A percentile compares a stretch with the other conserved stretches of the same genome.
These are phyloP conservation scores for Puccinia horiana DNA, from an alignment of 1,284 basidiomycete species.

Conservation along the genomic window DNA sequence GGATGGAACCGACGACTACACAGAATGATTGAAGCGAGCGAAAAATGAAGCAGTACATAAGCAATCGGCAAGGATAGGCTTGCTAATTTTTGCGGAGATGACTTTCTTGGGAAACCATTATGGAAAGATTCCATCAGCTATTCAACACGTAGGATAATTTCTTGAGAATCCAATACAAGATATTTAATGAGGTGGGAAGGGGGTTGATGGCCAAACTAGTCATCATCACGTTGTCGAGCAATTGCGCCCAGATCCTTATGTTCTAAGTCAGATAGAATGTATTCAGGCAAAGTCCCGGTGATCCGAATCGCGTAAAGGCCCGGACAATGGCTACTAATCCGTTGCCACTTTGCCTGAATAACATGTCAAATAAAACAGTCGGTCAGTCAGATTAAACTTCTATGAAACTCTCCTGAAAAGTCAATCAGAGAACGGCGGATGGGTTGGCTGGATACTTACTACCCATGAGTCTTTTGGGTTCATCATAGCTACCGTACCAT, in stretches of 20 bases:
- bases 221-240: slow-evolving; percentile 38
- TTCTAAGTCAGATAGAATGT: slow-evolving; percentile 24
- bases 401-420: neutral
- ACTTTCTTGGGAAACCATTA: too few relatives aligned
- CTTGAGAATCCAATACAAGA: too few relatives aligned
- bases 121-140: too few relatives aligned
- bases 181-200: neutral
- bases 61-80: too few relatives aligned
- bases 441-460: neutral
- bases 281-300: slow-evolving; percentile 40
- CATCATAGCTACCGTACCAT: slow-evolving; percentile 40
- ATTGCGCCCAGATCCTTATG: slow-evolving; percentile 20
- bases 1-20: too few relatives aligned
- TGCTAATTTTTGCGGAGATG: too few relatives aligned
- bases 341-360: slow-evolving; percentile 43
- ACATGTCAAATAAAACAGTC: neutral
- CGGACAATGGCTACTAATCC: slow-evolving; percentile 36
- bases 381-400: neutral
- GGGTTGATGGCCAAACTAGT: slow-evolving; percentile 3
- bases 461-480: slow-evolving; percentile 45
- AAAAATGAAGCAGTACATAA: too few relatives aligned
- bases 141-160: too few relatives aligned
- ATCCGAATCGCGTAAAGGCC: slow-evolving; percentile 45
- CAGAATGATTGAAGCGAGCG: too few relatives aligned
- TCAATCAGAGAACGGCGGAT: neutral